These are phyloP conservation scores for Raffaelea ambrosiae DNA, from an alignment of 2,329 filamentous ascomycete genomes.

Conservation along the genomic window DNA sequence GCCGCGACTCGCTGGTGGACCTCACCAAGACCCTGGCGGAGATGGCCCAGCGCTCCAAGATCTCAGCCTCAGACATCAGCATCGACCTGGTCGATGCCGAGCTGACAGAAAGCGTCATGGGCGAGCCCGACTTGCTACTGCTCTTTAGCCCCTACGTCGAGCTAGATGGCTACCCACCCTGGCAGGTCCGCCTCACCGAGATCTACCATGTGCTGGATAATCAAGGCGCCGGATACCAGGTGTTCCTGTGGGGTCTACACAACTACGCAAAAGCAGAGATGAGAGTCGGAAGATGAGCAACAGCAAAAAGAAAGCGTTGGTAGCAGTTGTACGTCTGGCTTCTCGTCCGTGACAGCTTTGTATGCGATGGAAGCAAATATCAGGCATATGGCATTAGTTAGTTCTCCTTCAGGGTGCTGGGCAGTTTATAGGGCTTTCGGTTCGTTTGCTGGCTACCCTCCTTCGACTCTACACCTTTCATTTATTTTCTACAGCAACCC, in stretches of 20 bases:
- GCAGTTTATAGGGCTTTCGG: not conserved
- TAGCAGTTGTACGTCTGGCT: not conserved
- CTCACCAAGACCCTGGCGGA: constrained; percentile 88
- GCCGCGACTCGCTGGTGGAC: constrained; percentile 88
- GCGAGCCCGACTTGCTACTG: constrained; percentile 82
- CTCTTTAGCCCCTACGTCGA: constrained; percentile 79
- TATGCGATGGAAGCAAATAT: not conserved
- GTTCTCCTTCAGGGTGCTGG: not conserved
- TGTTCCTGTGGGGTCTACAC: constrained; percentile 78
- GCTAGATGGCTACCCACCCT: constrained; percentile 87
- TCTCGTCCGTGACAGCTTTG: not conserved
- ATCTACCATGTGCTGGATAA: constrained; percentile 77
- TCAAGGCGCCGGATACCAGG: constrained; percentile 82
- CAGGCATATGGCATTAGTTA: not conserved
- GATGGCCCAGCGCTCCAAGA: constrained; percentile 86
- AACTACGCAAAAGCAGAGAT: constrained; percentile 84
- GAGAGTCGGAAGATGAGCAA: constrained; percentile 53
- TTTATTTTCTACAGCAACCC: not conserved
- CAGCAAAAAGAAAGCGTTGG: not conserved
- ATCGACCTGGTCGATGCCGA: constrained; percentile 84
- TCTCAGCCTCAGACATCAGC: constrained; percentile 73
- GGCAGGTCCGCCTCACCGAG: constrained; percentile 91
- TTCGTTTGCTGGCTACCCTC: not conserved
- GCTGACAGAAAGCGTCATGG: constrained; percentile 68
- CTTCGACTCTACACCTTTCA: not conserved